Evolutionary conservation across 73 alveolate species (phyloP).

Genomic region (Paramecium caudatum): DNA sequence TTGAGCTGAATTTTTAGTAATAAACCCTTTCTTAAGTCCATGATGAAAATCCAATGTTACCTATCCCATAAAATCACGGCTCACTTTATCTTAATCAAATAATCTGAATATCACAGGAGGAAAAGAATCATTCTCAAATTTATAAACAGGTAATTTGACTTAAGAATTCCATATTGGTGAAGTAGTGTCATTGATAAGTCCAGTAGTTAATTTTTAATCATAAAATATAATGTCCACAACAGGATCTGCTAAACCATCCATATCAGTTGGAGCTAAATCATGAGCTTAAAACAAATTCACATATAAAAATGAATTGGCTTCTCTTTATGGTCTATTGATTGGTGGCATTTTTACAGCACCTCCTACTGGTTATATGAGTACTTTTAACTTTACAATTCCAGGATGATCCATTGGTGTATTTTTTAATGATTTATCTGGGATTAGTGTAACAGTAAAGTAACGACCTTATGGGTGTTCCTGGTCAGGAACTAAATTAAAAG

Average conservation of each 20-base stretch:
- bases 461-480: slow-evolving; percentile 21
- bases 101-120: slow-evolving; percentile 71
- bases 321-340: slow-evolving; percentile 21
- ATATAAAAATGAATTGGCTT: not conserved
- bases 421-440: slow-evolving; percentile 74
- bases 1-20: not conserved
- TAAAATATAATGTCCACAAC: slow-evolving; percentile 25
- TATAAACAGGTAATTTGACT: slow-evolving; percentile 15
- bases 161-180: slow-evolving; percentile 59
- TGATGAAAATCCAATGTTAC: slow-evolving; percentile 18
- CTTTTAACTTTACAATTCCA: slow-evolving; percentile 60
- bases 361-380: slow-evolving; percentile 16
- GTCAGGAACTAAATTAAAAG: slow-evolving; percentile 9
- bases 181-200: not conserved
- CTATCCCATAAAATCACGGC: slow-evolving; percentile 74
- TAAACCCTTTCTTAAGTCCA: slow-evolving; percentile 61
- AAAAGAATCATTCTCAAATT: slow-evolving; percentile 48
- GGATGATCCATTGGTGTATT: slow-evolving; percentile 69
- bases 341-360: not conserved
- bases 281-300: slow-evolving; percentile 63
- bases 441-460: slow-evolving; percentile 8
- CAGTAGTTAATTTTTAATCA: not conserved
- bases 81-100: slow-evolving; percentile 73
- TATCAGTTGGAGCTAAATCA: slow-evolving; percentile 71
- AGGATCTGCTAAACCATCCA: slow-evolving; percentile 70